Conservation (phyloP, 371 early-diverging fungal species). For the Mucor racemosus region DNA sequence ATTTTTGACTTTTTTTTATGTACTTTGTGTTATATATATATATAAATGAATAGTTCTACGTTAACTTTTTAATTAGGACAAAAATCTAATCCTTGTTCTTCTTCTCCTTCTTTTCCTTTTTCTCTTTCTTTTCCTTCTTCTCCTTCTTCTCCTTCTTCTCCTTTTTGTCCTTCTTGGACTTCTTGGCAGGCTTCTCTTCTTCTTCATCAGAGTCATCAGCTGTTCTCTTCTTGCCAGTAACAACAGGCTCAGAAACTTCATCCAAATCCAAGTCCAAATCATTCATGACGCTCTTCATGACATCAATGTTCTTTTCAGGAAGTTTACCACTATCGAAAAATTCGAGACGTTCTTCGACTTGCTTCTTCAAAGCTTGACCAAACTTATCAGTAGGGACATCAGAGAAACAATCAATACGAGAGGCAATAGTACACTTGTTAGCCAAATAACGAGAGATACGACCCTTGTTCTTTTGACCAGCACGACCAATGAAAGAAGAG, state of each 20-base stretch:
- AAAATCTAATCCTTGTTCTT: slow-evolving; percentile 36
- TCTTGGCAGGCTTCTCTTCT: slow-evolving; percentile 30
- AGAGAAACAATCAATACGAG: slow-evolving; percentile 97
- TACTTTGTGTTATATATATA: slow-evolving; percentile 10
- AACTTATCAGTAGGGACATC: slow-evolving; percentile 87
- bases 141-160: slow-evolving; percentile 56
- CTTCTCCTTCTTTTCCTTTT: slow-evolving; percentile 64
- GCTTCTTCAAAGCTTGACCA: slow-evolving; percentile 94
- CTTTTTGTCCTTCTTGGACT: slow-evolving; percentile 60
- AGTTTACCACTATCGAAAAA: slow-evolving; percentile 92
- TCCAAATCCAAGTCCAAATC: slow-evolving; percentile 67
- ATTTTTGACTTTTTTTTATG: slow-evolving; percentile 13
- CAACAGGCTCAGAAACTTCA: slow-evolving; percentile 26
- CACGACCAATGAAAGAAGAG: slow-evolving; percentile 94
- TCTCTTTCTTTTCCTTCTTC: slow-evolving; percentile 57
- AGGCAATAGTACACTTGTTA: slow-evolving; percentile 98
- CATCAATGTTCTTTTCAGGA: slow-evolving; percentile 92
- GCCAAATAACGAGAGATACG: slow-evolving; percentile 98
- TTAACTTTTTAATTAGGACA: slow-evolving; percentile 18
- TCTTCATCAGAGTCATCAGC: slow-evolving; percentile 40
- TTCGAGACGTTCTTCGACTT: slow-evolving; percentile 95
- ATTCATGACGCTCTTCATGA: slow-evolving; percentile 90
- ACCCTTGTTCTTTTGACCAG: slow-evolving; percentile 97
- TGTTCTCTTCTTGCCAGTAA: slow-evolving; percentile 37
- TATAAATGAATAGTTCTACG: slow-evolving; percentile 7